A percentile compares a stretch with the other conserved stretches of the same genome.
Evolutionary conservation across 2,329 filamentous ascomycete genomes (phyloP).

Genomic region (Rhynchosporium secalis): DNA sequence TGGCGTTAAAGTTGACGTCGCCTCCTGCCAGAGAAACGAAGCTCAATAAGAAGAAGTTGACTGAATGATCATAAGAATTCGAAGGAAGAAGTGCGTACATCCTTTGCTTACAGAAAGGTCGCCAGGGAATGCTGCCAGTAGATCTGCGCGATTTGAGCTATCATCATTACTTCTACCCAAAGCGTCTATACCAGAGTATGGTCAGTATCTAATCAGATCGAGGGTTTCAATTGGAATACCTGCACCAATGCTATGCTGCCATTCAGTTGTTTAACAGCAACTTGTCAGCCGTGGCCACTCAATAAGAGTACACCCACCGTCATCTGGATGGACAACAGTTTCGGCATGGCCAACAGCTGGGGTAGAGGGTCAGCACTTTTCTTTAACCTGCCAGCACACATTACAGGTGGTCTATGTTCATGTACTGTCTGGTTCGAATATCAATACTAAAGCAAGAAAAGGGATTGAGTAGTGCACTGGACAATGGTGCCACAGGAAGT

Average conservation of each 20-base stretch:
- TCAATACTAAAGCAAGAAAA: not conserved
- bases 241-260: not conserved
- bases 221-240: no score
- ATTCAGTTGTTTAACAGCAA: not conserved
- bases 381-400: not conserved
- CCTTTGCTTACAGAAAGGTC: not conserved
- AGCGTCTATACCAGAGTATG: no score
- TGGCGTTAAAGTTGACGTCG: slow-evolving; percentile 8
- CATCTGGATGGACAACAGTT: not conserved
- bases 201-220: no score
- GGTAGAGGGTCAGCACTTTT: not conserved
- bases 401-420: not conserved
- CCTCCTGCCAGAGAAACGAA: not conserved
- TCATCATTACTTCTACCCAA: no score
- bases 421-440: not conserved
- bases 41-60: not conserved
- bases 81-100: not conserved
- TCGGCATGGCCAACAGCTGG: not conserved
- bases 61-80: not conserved
- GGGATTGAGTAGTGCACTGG: not conserved
- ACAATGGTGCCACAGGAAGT: not conserved
- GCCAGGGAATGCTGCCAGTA: no score
- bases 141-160: no score
- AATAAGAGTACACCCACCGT: not conserved
- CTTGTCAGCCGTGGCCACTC: not conserved